phyloP scores from a whole-genome alignment of 2,329 filamentous ascomycete genomes.

The Fusarium buxicola region DNA sequence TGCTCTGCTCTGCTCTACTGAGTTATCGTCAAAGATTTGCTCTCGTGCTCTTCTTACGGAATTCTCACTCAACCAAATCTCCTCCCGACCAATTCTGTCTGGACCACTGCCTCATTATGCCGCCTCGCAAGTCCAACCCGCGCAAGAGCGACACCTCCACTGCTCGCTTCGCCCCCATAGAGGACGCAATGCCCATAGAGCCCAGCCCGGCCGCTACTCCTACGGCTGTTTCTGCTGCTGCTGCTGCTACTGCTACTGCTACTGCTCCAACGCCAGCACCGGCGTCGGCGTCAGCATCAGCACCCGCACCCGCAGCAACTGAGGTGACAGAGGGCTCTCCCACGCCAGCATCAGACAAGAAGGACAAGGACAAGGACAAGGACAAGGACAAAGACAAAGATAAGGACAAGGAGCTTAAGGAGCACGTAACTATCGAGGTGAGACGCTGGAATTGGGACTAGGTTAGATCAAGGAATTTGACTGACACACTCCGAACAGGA shows the following conservation, averaged over 20 bases:
- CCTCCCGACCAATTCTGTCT: constrained; percentile 1
- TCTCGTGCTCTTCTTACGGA: background rate
- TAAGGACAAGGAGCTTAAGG: constrained; percentile 50
- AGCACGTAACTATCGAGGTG: constrained; percentile 65
- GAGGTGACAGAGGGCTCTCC: constrained; percentile 36
- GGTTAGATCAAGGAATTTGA: background rate
- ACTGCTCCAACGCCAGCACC: constrained; percentile 38
- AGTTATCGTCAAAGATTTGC: background rate
- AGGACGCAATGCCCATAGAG: constrained; percentile 51
- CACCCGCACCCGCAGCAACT: constrained; percentile 17
- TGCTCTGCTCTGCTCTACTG: background rate
- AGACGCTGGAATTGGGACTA: no score
- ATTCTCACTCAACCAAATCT: background rate
- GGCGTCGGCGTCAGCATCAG: constrained; percentile 16
- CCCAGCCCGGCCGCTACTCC: constrained; percentile 27
- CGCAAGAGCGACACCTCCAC: constrained; percentile 60
- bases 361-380: constrained; percentile 50
- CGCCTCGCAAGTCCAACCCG: constrained; percentile 66
- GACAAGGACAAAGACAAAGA: constrained; percentile 46
- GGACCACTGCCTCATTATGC: constrained; percentile 63
- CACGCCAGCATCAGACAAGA: constrained; percentile 47
- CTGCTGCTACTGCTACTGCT: constrained; percentile 17
- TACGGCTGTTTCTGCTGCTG: constrained; percentile 33
- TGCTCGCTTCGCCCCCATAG: constrained; percentile 58
- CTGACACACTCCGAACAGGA: constrained; percentile 61